Percentiles rank a stretch among this genome's conserved stretches.
Conservation (phyloP, 306 rosid species). For the Medicago ruthenica region DNA sequence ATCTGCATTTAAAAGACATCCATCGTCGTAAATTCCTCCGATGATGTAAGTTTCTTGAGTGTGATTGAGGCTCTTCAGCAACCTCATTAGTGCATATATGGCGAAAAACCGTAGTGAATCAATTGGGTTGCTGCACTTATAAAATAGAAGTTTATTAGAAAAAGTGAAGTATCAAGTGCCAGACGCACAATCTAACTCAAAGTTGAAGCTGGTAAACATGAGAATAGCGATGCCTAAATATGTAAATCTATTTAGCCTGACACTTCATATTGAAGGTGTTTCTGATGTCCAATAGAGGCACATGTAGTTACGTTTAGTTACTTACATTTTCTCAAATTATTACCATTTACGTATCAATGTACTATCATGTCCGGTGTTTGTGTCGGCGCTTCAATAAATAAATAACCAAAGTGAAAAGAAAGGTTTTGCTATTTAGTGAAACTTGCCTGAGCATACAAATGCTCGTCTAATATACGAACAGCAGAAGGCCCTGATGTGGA, state of each 20-base stretch:
- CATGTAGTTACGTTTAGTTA: background rate
- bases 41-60: slow-evolving; percentile 12
- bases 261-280: background rate
- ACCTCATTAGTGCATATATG: slow-evolving; percentile 41
- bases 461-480: slow-evolving; percentile 44
- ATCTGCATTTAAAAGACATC: slow-evolving; percentile 25
- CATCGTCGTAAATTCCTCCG: slow-evolving; percentile 26
- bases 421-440: too few species aligned
- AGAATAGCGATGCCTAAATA: too few species aligned
- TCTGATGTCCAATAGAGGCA: background rate
- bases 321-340: too few species aligned
- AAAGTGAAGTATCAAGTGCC: too few species aligned
- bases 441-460: slow-evolving; percentile 43
- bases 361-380: too few species aligned
- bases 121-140: slow-evolving; percentile 71
- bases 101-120: slow-evolving; percentile 39
- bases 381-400: background rate
- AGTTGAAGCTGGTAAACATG: too few species aligned
- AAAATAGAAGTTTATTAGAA: too few species aligned
- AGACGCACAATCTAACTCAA: background rate
- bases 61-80: slow-evolving; percentile 47
- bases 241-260: background rate
- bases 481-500: slow-evolving; percentile 73
- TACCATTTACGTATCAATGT: too few species aligned
- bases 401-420: background rate